Base-by-base conservation (phyloP, 495 filamentous ascomycete species). In the Penicillium egyptiacum region DNA sequence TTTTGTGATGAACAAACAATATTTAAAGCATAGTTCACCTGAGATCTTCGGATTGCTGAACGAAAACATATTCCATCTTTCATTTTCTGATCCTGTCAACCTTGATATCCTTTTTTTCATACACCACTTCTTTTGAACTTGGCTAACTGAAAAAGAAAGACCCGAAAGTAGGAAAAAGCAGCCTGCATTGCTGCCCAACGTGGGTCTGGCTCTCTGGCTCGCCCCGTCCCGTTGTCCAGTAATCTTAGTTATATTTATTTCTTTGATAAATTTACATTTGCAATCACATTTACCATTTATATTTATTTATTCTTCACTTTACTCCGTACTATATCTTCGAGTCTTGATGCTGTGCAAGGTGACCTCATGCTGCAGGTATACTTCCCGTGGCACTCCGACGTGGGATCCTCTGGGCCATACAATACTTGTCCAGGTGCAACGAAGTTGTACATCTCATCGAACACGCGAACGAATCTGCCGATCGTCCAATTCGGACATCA, bases 11-110 rank as follows among this genome's bases (percentile, higher is more conserved):
- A 79, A 63, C 70, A 74, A 69, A 67, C 45, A 66, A 69, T 69
- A 63, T 65, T 57, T 61, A 66, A 77, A 75, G 76, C 75, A 77
- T 79, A 79, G 76, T 79, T 79, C 76, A 79, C 66, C 75, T 77
- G 75, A 76, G 66, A 66, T 79, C 74, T 77, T 72, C 69, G 70
- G 72, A 72, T 68, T 64, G 50, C 54, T 79, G 75, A 76, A 77
- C 72, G 76, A 79, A 57, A 77, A 76, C 65, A 66, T 64, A 72
- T 67, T 77, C 72, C 76, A 79, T 79, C 73, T 78, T 75, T 73
- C 67, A 65, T 56, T 67, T 53, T 78, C 75, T 78, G 74, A 76
- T 66, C 59, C 53, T 53, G 35, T 49, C 53, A 54, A 41, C 50
- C 28, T 41, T 49, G 20, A 26, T 37, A 40, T 37, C 51, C 45